Percentiles rank a stretch among this genome's conserved stretches.
These are phyloP conservation scores for Phlebiopsis gigantea DNA, from an alignment of 768 basidiomycete species.

Conservation along the genomic window DNA sequence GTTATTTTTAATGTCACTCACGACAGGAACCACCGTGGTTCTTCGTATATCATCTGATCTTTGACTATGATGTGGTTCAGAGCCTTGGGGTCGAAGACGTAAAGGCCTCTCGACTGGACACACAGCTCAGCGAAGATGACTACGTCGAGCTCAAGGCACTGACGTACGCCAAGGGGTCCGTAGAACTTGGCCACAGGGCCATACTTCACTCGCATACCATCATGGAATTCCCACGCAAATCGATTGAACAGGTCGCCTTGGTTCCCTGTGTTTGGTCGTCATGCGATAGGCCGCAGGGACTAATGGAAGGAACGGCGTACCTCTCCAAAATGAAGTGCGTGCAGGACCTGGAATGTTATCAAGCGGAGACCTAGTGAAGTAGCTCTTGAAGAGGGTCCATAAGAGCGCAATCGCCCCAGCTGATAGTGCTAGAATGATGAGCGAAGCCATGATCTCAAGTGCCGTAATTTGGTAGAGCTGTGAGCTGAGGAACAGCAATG, in stretches of 20 bases:
- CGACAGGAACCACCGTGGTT: conserved; percentile 14
- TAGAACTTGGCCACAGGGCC: conserved; percentile 16
- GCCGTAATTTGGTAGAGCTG: neutral
- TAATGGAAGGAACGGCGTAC: too few species aligned
- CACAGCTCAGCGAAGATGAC: neutral
- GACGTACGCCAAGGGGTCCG: conserved; percentile 18
- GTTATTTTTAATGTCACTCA: too few species aligned
- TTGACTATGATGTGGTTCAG: conserved; percentile 42
- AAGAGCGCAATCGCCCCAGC: neutral
- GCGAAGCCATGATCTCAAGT: neutral
- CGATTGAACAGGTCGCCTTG: conserved; percentile 13
- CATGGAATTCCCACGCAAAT: conserved; percentile 15
- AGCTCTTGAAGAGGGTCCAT: conserved; percentile 5
- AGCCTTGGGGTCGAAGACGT: conserved; percentile 41
- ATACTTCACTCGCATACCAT: conserved; percentile 15
- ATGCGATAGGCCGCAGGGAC: too few species aligned
- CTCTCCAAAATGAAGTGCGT: conserved; percentile 3
- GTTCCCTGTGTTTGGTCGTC: conserved; percentile 17
- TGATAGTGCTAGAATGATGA: neutral
- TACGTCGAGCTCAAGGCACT: neutral
- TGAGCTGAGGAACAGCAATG: neutral
- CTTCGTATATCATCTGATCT: conserved; percentile 24
- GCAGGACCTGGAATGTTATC: conserved; percentile 14
- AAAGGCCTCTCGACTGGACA: conserved; percentile 27
- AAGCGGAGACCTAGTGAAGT: conserved; percentile 10